Percentiles rank a stretch among this genome's conserved stretches.
Evolutionary conservation across 2,329 filamentous ascomycete genomes (phyloP).

Genomic region (Pestalotiopsis sp.): DNA sequence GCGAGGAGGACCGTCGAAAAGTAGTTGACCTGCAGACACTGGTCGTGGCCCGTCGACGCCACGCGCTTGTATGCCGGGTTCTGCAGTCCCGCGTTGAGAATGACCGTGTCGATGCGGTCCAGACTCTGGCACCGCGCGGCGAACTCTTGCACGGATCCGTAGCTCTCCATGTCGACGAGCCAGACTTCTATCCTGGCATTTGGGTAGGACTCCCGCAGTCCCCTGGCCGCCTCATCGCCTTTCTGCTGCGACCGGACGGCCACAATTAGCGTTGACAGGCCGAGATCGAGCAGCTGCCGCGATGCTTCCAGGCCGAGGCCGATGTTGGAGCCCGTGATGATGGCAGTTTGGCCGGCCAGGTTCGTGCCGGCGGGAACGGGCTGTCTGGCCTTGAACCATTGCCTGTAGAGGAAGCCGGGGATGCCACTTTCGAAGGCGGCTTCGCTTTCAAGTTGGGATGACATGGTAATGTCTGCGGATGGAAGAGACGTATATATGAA

Average conservation of each 20-base stretch:
- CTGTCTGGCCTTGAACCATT: conserved; percentile 6
- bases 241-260: conserved; percentile 43
- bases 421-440: conserved; percentile 12
- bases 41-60: conserved; percentile 6
- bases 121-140: conserved; percentile 31
- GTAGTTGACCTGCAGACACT: conserved; percentile 10
- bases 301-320: conserved; percentile 49
- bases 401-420: conserved; percentile 9
- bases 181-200: conserved; percentile 45
- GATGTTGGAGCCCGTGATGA: conserved; percentile 49
- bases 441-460: conserved; percentile 3
- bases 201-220: conserved; percentile 29
- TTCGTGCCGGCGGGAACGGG: conserved; percentile 1
- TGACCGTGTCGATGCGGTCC: conserved; percentile 39
- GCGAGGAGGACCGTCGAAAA: conserved; percentile 9
- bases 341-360: conserved; percentile 27
- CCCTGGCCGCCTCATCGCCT: conserved; percentile 40
- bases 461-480: neutral
- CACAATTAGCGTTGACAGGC: conserved; percentile 44
- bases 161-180: conserved; percentile 47
- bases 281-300: conserved; percentile 37
- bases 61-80: neutral
- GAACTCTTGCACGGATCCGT: conserved; percentile 45
- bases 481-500: no score
- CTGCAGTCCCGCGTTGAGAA: conserved; percentile 41